Evolutionary conservation across 768 basidiomycete species (phyloP).

Genomic region (Suillus placidus): DNA sequence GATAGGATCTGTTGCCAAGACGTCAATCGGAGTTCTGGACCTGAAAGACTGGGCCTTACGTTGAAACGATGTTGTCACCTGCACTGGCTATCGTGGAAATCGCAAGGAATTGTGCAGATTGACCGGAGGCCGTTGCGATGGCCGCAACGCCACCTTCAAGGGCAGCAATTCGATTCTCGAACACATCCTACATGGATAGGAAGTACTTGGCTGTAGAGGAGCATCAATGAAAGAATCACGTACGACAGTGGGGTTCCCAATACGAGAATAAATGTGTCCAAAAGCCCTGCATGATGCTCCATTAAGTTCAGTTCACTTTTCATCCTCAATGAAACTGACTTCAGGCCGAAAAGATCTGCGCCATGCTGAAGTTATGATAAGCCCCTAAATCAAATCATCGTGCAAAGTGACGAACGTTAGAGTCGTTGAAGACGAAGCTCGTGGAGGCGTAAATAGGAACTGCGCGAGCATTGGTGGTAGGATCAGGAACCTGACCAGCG

Average conservation of each 20-base stretch:
- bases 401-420: constrained; percentile 37
- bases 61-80: constrained; percentile 70
- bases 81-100: constrained; percentile 50
- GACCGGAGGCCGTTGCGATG: constrained; percentile 58
- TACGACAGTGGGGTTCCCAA: constrained; percentile 59
- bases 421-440: constrained; percentile 59
- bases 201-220: not conserved
- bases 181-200: constrained; percentile 49
- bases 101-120: constrained; percentile 64
- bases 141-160: constrained; percentile 67
- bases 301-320: not conserved
- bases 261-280: constrained; percentile 58
- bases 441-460: constrained; percentile 64
- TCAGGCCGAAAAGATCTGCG: constrained; percentile 55
- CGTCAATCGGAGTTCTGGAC: not conserved
- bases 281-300: constrained; percentile 30
- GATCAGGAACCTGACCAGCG: constrained; percentile 57
- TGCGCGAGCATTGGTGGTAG: constrained; percentile 59
- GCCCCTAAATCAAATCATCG: not conserved
- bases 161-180: constrained; percentile 65
- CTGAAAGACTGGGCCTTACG: constrained; percentile 36
- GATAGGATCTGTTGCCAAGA: constrained; percentile 40
- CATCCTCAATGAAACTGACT: constrained; percentile 19
- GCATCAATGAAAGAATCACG: constrained; percentile 21
- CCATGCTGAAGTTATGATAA: constrained; percentile 43